These are phyloP conservation scores for Rutstroemia sp. DNA, from an alignment of 2,329 filamentous ascomycete genomes.

Conservation along the genomic window DNA sequence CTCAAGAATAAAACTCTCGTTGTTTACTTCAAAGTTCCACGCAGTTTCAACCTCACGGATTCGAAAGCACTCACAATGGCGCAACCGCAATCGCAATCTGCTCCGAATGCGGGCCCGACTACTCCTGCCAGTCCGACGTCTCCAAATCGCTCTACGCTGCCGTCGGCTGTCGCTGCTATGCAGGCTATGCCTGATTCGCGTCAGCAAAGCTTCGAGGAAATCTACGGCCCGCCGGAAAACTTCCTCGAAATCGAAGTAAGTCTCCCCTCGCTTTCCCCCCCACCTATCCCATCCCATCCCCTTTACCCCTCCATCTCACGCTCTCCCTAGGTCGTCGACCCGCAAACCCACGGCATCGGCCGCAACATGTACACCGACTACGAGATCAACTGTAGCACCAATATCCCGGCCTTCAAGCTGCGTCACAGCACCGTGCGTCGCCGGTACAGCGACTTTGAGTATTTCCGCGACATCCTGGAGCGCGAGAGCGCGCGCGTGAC, in stretches of 20 bases:
- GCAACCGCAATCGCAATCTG: neutral
- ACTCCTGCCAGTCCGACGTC: conserved; percentile 5
- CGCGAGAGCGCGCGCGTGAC: conserved; percentile 89
- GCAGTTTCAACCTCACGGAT: neutral
- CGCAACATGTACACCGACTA: conserved; percentile 98
- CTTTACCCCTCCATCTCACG: neutral
- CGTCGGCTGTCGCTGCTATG: conserved; percentile 33
- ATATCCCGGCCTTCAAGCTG: conserved; percentile 98
- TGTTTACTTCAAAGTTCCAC: neutral
- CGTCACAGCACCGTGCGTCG: conserved; percentile 81
- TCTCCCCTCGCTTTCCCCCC: neutral
- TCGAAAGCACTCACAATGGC: neutral
- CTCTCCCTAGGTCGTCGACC: conserved; percentile 69
- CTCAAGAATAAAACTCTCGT: too few relatives aligned
- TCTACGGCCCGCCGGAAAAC: conserved; percentile 97
- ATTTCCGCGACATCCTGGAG: conserved; percentile 97
- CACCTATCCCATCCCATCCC: conserved; percentile 8
- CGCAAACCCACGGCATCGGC: conserved; percentile 88
- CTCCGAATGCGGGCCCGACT: neutral
- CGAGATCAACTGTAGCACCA: conserved; percentile 95
- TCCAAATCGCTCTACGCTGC: conserved; percentile 2
- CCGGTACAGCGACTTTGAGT: conserved; percentile 96
- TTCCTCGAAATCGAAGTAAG: conserved; percentile 93
- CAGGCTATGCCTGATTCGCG: conserved; percentile 66
- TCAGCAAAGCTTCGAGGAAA: conserved; percentile 95